These are phyloP conservation scores for Mycosphaerella sp. DNA, from an alignment of 2,329 filamentous ascomycete species.

Conservation along the genomic window DNA sequence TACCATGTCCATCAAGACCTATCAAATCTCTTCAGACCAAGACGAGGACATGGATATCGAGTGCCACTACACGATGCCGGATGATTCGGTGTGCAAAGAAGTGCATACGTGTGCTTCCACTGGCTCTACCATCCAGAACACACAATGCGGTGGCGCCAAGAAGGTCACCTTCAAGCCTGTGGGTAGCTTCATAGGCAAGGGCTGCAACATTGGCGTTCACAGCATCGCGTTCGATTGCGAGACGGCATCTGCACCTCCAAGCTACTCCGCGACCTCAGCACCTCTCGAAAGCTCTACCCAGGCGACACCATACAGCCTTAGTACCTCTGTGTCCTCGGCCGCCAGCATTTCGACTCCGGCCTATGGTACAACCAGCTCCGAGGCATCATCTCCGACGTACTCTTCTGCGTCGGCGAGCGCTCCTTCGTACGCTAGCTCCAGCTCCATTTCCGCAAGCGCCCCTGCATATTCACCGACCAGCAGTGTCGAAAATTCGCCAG, in stretches of 20 bases:
- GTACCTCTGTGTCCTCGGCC: slow-evolving; percentile 18
- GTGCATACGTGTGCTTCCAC: slow-evolving; percentile 58
- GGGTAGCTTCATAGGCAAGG: slow-evolving; percentile 23
- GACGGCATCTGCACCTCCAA: slow-evolving; percentile 28
- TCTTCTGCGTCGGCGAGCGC: slow-evolving; percentile 1
- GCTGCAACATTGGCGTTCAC: slow-evolving; percentile 67
- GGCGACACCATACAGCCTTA: slow-evolving; percentile 19
- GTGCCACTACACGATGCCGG: slow-evolving; percentile 81
- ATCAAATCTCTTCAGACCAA: slow-evolving; percentile 67
- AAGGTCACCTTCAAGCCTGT: slow-evolving; percentile 62
- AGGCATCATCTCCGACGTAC: slow-evolving; percentile 13
- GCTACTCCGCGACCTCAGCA: slow-evolving; percentile 28
- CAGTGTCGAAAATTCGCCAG: slow-evolving; percentile 19
- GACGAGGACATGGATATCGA: slow-evolving; percentile 62
- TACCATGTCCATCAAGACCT: slow-evolving; percentile 66
- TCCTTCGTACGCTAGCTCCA: slow-evolving; percentile 10
- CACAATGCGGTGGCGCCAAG: slow-evolving; percentile 85
- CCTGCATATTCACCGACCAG: slow-evolving; percentile 11
- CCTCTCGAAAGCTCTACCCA: slow-evolving; percentile 12
- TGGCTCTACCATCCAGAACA: slow-evolving; percentile 69
- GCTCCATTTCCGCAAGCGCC: slow-evolving; percentile 3
- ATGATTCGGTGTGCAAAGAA: slow-evolving; percentile 76
- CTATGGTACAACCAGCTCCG: slow-evolving; percentile 14
- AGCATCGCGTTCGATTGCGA: slow-evolving; percentile 69
- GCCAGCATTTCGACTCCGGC: slow-evolving; percentile 11